Conservation (phyloP, 148 eudicot genomes). For the Vaccinium myrtillus region DNA sequence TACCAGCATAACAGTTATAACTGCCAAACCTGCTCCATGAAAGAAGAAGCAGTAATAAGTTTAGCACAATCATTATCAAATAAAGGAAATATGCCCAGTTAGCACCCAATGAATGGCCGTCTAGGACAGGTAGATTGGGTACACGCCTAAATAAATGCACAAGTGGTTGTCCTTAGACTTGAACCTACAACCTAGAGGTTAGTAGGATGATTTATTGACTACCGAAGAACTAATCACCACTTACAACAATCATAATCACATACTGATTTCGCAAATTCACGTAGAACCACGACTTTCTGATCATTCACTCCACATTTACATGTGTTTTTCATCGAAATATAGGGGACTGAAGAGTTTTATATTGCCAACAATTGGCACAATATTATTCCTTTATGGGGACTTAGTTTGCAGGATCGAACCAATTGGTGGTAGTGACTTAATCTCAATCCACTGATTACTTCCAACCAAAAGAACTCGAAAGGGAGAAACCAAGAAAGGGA, state of each 20-base stretch:
- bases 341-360: background rate
- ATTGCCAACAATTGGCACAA: background rate
- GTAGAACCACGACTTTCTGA: background rate
- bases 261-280: background rate
- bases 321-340: background rate
- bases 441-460: background rate
- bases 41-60: background rate
- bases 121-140: background rate
- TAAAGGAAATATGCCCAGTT: background rate
- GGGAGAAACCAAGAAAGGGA: background rate
- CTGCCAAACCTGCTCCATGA: slow-evolving; percentile 71
- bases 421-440: background rate
- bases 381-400: background rate
- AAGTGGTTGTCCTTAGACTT: background rate
- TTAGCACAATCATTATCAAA: background rate
- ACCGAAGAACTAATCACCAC: background rate
- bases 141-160: background rate
- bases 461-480: background rate
- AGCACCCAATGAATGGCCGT: background rate
- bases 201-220: background rate
- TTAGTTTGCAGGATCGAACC: background rate
- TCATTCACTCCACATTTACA: background rate
- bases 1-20: slow-evolving; percentile 94
- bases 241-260: background rate
- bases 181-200: background rate